Percentiles rank a stretch among this genome's conserved stretches.
phyloP scores from a whole-genome alignment of 352 stramenopile species.

The Phytopythium cucurbitacearum region DNA sequence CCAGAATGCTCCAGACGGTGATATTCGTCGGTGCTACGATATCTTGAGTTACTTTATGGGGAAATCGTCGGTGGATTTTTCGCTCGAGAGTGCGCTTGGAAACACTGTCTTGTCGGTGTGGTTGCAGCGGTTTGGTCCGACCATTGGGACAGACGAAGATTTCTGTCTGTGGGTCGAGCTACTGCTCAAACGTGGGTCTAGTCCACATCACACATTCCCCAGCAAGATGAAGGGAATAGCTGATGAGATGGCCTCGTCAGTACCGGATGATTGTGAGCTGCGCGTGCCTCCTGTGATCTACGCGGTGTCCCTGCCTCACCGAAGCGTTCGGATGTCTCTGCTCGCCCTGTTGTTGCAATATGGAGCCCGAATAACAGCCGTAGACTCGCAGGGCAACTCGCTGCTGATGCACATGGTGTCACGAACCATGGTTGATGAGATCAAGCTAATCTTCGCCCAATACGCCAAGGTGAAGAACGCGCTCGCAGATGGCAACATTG shows the following conservation, averaged over 20 bases:
- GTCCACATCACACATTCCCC: constrained; percentile 36
- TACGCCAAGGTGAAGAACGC: constrained; percentile 2
- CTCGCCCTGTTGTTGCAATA: constrained; percentile 1
- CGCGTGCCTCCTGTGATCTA: too few species aligned
- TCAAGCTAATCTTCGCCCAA: neutral
- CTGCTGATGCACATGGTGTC: constrained; percentile 1
- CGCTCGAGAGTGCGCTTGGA: constrained; percentile 18
- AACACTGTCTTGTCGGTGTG: constrained; percentile 39
- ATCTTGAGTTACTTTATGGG: constrained; percentile 47
- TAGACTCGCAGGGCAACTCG: neutral
- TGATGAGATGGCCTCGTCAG: neutral
- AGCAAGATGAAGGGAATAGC: neutral
- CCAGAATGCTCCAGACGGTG: constrained; percentile 20
- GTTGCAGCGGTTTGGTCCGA: constrained; percentile 44
- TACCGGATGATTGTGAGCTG: neutral
- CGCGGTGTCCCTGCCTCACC: too few species aligned
- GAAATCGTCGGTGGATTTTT: constrained; percentile 25
- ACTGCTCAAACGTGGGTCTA: constrained; percentile 44
- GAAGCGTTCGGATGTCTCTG: neutral
- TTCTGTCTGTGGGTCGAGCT: constrained; percentile 42
- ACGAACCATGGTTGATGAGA: neutral
- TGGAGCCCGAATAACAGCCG: neutral
- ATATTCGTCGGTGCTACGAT: constrained; percentile 11
- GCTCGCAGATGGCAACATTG: too few species aligned
- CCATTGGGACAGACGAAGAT: constrained; percentile 9